These are phyloP conservation scores for Mallotus japonicus DNA, from an alignment of 441 rosid genomes.

Conservation along the genomic window DNA sequence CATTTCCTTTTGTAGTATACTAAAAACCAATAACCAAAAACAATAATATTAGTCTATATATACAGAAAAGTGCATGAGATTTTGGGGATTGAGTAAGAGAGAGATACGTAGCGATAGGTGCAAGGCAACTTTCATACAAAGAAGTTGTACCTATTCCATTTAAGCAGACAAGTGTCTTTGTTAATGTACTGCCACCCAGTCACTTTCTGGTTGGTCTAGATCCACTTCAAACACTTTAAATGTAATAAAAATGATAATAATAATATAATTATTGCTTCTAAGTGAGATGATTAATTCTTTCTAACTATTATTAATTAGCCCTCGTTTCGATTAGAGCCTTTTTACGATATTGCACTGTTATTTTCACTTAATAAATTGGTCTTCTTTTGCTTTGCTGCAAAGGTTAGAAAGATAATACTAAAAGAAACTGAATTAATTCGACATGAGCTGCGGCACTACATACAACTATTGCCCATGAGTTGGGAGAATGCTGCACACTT, in stretches of 20 bases:
- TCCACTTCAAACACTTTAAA: conserved; percentile 25
- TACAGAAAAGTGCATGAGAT: conserved; percentile 13
- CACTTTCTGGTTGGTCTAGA: conserved; percentile 7
- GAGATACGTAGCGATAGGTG: conserved; percentile 70
- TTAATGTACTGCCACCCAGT: conserved; percentile 17
- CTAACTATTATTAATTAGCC: not conserved
- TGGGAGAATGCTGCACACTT: not conserved
- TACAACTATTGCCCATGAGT: not conserved
- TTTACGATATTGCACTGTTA: too few species aligned
- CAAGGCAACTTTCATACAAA: conserved; percentile 52
- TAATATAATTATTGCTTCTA: not conserved
- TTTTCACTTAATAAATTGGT: not conserved
- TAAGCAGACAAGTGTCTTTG: conserved; percentile 3
- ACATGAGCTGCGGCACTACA: too few species aligned
- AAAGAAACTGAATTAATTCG: not conserved
- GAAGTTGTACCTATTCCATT: conserved; percentile 32
- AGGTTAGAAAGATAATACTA: conserved; percentile 11
- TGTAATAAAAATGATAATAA: conserved; percentile 6
- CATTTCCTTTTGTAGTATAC: not conserved
- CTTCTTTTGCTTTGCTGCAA: conserved; percentile 28
- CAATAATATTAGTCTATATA: not conserved
- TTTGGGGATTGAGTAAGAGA: conserved; percentile 27
- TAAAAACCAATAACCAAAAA: not conserved
- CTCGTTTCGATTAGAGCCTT: too few species aligned
- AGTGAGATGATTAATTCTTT: conserved; percentile 15